A percentile compares a stretch with the other conserved stretches of the same genome.
phyloP scores from a whole-genome alignment of 2,329 filamentous ascomycete species.

The Claviceps sp. region DNA sequence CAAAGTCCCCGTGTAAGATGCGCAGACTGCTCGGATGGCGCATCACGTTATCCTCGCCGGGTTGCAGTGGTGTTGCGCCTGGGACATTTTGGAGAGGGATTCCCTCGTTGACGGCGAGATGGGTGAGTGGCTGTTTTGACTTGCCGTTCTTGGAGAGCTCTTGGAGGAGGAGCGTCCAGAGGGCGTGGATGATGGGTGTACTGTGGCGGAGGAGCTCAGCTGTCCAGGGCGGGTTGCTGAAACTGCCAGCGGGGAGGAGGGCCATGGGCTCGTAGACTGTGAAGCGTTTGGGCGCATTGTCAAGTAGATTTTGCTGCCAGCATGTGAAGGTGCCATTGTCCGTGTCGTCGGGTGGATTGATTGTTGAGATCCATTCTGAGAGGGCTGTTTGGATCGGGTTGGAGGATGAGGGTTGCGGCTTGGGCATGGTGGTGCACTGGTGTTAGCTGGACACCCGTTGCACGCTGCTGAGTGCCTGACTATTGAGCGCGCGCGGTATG shows the following conservation, averaged over 20 bases:
- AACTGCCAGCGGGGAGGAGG: slow-evolving; percentile 45
- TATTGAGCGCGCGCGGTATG: neutral
- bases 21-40: slow-evolving; percentile 58
- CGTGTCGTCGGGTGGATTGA: neutral
- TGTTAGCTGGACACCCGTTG: neutral
- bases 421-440: slow-evolving; percentile 12
- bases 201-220: slow-evolving; percentile 18
- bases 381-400: slow-evolving; percentile 21
- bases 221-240: slow-evolving; percentile 29
- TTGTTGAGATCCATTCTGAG: slow-evolving; percentile 14
- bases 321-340: neutral
- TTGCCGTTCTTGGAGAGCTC: slow-evolving; percentile 30
- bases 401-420: slow-evolving; percentile 8
- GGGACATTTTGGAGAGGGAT: slow-evolving; percentile 34
- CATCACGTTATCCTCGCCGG: slow-evolving; percentile 48
- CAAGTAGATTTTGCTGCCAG: slow-evolving; percentile 19
- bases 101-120: slow-evolving; percentile 47
- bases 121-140: slow-evolving; percentile 28
- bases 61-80: neutral
- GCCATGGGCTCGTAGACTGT: slow-evolving; percentile 48
- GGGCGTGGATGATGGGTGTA: slow-evolving; percentile 13
- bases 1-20: slow-evolving; percentile 64
- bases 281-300: slow-evolving; percentile 41
- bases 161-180: slow-evolving; percentile 38
- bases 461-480: neutral